Base-by-base conservation (phyloP, 306 rosid species). In the Cotoneaster glaucophyllus region DNA sequence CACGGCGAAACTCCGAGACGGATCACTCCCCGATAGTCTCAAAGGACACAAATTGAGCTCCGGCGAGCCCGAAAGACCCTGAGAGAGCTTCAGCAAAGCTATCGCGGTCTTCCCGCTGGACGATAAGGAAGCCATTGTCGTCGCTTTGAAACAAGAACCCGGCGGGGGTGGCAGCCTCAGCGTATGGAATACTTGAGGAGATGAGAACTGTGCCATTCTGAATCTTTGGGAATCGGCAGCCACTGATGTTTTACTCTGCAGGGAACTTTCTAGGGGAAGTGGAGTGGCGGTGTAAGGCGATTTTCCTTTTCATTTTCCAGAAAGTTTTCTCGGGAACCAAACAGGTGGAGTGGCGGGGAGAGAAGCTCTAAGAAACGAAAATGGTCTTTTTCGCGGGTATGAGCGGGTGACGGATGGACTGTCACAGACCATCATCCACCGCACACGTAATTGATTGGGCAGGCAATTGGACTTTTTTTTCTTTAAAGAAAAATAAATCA, bases 171-270 rank as follows among this genome's bases (percentile, higher is more conserved):
- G 72, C 53, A 5, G 19, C 13, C 74, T 57, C 62, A 64, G 67
- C 65, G 72, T 22, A 41, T 13, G 72, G 34, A 48, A 66, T 10
- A 66, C 32, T 25, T 73, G 80, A 64, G 77, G 77, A 64, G 77
- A n/a, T 8, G 77, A 67, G 48, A 71, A 65, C 0, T 34, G 63
- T 24, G 76, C n/a, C 87, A 84, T 64, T 22, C 74, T 6, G 39
- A 21, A 28, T 62, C n/a, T 3, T 26, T 26, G 19, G 18, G 65
- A 24, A 61, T 14, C 65, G 26, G 41, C 37, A 8, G 53, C 18
- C 65, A 61, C 65, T 18, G 25, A 45, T 2, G 19, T 15, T 39
- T 39, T 64, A 2, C 48, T 43, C 21, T 32, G 52, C 8, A 19
- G 53, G 19, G 18, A n/a, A 73, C 21, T 24, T 62, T 34, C 6